Percentiles rank a stretch among this genome's conserved stretches.
phyloP scores from a whole-genome alignment of 176 grass and related monocot genomes.

The Phoenix roebelenii region DNA sequence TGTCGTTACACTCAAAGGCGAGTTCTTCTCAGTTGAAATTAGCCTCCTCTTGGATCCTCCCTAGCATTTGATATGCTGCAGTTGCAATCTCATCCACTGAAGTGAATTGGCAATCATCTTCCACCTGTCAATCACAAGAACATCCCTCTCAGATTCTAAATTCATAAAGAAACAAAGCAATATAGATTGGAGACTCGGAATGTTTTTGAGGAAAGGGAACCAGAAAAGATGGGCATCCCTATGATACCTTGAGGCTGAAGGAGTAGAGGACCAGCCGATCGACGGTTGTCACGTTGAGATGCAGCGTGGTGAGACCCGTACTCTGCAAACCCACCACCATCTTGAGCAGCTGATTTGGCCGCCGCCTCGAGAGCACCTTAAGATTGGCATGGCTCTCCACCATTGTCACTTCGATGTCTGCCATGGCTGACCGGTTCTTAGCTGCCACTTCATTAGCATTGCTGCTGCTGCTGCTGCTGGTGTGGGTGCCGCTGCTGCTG shows the following conservation, averaged over 20 bases:
- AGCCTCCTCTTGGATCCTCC: conserved; percentile 46
- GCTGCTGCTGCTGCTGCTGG: neutral
- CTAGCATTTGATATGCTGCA: conserved; percentile 50
- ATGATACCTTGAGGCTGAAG: conserved; percentile 70
- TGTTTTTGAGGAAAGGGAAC: too few relatives aligned
- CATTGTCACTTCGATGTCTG: conserved; percentile 77
- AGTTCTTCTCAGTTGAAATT: neutral
- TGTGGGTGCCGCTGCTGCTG: too few relatives aligned
- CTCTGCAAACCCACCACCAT: conserved; percentile 47
- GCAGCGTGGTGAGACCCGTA: conserved; percentile 49
- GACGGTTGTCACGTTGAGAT: conserved; percentile 64
- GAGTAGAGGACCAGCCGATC: conserved; percentile 62
- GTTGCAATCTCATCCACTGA: conserved; percentile 75
- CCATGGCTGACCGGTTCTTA: conserved; percentile 41
- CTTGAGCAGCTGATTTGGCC: conserved; percentile 51
- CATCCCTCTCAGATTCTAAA: neutral
- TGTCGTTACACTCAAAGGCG: too few relatives aligned
- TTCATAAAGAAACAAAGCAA: neutral
- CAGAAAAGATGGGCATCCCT: too few relatives aligned
- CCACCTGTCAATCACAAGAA: conserved; percentile 45
- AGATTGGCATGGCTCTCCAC: conserved; percentile 73
- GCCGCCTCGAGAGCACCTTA: conserved; percentile 40
- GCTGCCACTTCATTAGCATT: neutral
- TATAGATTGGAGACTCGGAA: too few relatives aligned
- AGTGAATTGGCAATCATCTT: conserved; percentile 59